These are phyloP conservation scores for Aspergillus puulaauensis DNA, from an alignment of 2,329 filamentous ascomycete species.

Conservation along the genomic window DNA sequence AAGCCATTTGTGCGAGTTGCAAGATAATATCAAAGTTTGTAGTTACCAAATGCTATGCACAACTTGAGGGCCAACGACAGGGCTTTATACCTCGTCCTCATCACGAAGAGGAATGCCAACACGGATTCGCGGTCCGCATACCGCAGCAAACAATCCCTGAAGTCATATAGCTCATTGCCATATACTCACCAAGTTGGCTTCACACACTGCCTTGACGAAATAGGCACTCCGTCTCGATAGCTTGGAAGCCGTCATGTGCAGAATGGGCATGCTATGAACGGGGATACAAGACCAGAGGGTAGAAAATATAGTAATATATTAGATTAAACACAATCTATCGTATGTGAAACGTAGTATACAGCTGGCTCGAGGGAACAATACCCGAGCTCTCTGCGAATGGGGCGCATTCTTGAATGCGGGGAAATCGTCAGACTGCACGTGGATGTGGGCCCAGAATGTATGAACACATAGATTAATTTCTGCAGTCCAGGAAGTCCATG, in stretches of 20 bases:
- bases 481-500: not conserved
- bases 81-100: not conserved
- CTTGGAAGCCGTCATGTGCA: not conserved
- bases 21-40: too few species aligned
- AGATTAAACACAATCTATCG: constrained; percentile 5
- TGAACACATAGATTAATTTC: not conserved
- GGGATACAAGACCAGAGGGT: too few species aligned
- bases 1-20: constrained; percentile 10
- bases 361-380: constrained; percentile 2
- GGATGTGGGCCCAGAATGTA: not conserved
- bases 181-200: not conserved
- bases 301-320: not conserved
- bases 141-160: constrained; percentile 5
- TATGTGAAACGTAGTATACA: not conserved
- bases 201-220: constrained; percentile 13
- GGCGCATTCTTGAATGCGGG: not conserved
- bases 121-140: constrained; percentile 18
- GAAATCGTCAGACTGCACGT: not conserved
- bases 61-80: too few species aligned
- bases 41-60: too few species aligned
- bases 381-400: constrained; percentile 1
- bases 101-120: not conserved
- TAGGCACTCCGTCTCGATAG: constrained; percentile 5
- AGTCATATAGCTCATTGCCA: not conserved
- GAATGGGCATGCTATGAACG: not conserved